Conservation (phyloP, 2,329 filamentous ascomycete genomes). For the Penicillium sclerotiorum region DNA sequence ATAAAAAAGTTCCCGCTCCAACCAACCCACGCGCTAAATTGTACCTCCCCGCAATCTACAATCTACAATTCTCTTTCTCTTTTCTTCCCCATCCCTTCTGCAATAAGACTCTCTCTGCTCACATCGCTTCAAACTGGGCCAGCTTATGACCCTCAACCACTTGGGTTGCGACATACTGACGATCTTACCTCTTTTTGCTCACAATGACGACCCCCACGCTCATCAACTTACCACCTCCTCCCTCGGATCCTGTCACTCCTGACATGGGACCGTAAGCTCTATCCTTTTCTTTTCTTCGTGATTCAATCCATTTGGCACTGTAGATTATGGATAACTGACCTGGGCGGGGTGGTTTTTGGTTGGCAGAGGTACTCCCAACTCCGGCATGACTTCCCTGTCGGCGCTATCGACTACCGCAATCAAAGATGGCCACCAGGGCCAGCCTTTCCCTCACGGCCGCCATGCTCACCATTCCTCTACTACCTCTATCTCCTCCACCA, state of each 20-base stretch:
- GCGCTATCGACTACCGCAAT: constrained; percentile 91
- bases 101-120: neutral
- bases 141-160: neutral
- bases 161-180: constrained; percentile 2
- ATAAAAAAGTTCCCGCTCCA: constrained; percentile 3
- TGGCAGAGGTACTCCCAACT: constrained; percentile 84
- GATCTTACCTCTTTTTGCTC: neutral
- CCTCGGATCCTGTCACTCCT: constrained; percentile 81
- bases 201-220: constrained; percentile 62
- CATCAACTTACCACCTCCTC: constrained; percentile 81
- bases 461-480: constrained; percentile 58
- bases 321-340: constrained; percentile 18
- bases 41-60: constrained; percentile 1
- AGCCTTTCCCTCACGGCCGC: constrained; percentile 64
- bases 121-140: neutral
- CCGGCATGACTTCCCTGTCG: constrained; percentile 86
- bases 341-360: constrained; percentile 5
- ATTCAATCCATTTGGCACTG: neutral
- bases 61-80: constrained; percentile 12
- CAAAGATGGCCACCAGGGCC: constrained; percentile 91
- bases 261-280: constrained; percentile 76
- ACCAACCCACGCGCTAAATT: too few relatives aligned
- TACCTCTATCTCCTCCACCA: constrained; percentile 62
- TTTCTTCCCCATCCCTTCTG: neutral
- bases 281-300: constrained; percentile 5